phyloP scores from a whole-genome alignment of 768 basidiomycete species.

The Macrolepiota fuliginosa region DNA sequence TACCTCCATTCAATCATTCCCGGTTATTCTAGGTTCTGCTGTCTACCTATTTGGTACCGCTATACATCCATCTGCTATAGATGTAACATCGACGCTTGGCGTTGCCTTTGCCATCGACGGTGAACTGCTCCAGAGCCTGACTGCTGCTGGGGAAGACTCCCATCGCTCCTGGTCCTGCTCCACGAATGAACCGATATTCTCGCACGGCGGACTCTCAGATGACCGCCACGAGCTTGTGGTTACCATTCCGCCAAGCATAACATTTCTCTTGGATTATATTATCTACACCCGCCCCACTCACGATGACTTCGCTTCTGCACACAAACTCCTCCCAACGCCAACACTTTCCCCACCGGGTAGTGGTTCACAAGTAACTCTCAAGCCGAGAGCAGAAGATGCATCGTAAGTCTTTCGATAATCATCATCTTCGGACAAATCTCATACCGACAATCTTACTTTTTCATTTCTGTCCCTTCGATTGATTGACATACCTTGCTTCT shows the following conservation, averaged over 20 bases:
- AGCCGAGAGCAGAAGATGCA: conserved; percentile 5
- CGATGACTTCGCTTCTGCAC: neutral
- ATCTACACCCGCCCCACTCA: conserved; percentile 29
- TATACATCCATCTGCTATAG: conserved; percentile 23
- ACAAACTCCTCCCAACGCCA: neutral
- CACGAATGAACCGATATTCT: conserved; percentile 36
- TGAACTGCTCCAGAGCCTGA: conserved; percentile 24
- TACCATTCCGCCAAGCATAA: conserved; percentile 40
- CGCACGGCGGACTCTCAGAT: conserved; percentile 30
- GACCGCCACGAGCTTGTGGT: conserved; percentile 41
- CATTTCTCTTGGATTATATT: conserved; percentile 49
- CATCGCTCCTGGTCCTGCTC: conserved; percentile 26
- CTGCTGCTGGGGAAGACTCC: conserved; percentile 21
- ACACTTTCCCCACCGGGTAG: conserved; percentile 6
- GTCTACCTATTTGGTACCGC: conserved; percentile 45
- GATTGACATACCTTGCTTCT: neutral
- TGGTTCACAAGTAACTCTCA: conserved; percentile 12
- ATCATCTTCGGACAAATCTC: conserved; percentile 7
- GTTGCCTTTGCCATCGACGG: conserved; percentile 44
- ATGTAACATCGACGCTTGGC: conserved; percentile 21
- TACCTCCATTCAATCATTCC: neutral
- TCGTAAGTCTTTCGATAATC: neutral
- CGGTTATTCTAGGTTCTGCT: conserved; percentile 36
- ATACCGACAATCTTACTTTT: conserved; percentile 15
- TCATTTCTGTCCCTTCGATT: neutral